phyloP scores from a whole-genome alignment of 1,284 basidiomycete genomes.

The Fomitopsis pinicola region DNA sequence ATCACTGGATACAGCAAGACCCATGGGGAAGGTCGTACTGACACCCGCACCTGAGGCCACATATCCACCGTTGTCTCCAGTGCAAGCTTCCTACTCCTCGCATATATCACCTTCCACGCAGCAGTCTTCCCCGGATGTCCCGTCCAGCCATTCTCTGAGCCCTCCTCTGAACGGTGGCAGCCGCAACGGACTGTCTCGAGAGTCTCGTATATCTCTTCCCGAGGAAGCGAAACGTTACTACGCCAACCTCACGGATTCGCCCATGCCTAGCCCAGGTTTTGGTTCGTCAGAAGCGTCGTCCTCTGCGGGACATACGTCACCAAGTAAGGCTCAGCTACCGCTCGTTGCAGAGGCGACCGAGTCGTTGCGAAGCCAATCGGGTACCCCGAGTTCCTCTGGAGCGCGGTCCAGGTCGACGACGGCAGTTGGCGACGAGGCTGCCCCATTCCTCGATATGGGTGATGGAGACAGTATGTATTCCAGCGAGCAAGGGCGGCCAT shows the following conservation, averaged over 20 bases:
- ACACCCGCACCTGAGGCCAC: background rate
- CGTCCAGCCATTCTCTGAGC: conserved; percentile 2
- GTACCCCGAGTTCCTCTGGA: conserved; percentile 4
- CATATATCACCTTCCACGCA: background rate
- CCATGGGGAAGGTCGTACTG: background rate
- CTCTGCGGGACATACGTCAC: conserved; percentile 9
- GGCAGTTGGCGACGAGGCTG: conserved; percentile 23
- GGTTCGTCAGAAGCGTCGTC: conserved; percentile 12
- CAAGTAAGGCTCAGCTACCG: conserved; percentile 17
- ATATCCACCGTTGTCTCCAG: background rate
- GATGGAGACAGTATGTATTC: conserved; percentile 35
- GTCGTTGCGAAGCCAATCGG: background rate
- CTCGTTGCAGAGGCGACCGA: conserved; percentile 8
- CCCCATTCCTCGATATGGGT: conserved; percentile 62
- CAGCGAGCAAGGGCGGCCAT: conserved; percentile 17
- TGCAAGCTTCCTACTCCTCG: background rate
- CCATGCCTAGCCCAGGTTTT: conserved; percentile 46
- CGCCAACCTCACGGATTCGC: conserved; percentile 59
- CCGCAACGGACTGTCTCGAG: conserved; percentile 34
- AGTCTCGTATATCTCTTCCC: conserved; percentile 64
- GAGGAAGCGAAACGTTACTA: conserved; percentile 73
- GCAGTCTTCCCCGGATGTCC: background rate
- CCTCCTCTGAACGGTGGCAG: conserved; percentile 15
- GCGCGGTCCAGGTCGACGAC: conserved; percentile 9
- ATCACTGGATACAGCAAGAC: conserved; percentile 1